These are phyloP conservation scores for Venturia effusa DNA, from an alignment of 2,329 filamentous ascomycete species.

Conservation along the genomic window DNA sequence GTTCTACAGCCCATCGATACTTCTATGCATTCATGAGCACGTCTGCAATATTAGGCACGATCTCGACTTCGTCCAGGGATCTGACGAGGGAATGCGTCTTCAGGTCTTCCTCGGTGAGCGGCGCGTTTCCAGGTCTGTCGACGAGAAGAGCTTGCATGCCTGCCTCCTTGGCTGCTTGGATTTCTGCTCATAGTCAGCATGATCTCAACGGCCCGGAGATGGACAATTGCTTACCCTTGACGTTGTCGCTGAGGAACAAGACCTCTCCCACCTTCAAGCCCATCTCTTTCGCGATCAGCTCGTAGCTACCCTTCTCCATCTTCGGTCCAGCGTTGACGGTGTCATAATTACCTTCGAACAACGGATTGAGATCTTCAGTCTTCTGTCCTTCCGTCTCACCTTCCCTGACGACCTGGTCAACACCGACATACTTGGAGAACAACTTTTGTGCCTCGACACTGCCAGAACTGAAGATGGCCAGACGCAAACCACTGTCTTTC, in stretches of 20 bases:
- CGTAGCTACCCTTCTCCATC: slow-evolving; percentile 55
- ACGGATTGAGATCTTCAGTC: slow-evolving; percentile 32
- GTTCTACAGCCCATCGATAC: too few relatives aligned
- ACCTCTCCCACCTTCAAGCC: slow-evolving; percentile 42
- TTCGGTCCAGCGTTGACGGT: slow-evolving; percentile 73
- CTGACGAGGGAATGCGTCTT: slow-evolving; percentile 7
- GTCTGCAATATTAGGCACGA: slow-evolving; percentile 1
- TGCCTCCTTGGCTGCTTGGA: slow-evolving; percentile 32
- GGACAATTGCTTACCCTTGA: slow-evolving; percentile 37
- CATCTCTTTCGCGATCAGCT: slow-evolving; percentile 46
- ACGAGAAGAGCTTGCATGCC: slow-evolving; percentile 33
- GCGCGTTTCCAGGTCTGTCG: slow-evolving; percentile 59
- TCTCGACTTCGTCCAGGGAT: neutral
- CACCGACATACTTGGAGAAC: slow-evolving; percentile 54
- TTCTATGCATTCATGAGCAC: neutral
- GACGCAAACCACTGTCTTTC: slow-evolving; percentile 41
- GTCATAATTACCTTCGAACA: slow-evolving; percentile 46
- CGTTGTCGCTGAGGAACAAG: slow-evolving; percentile 75
- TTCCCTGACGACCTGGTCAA: neutral
- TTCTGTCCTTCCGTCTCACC: slow-evolving; percentile 17
- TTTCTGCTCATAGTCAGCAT: slow-evolving; percentile 26
- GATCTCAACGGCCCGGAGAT: neutral
- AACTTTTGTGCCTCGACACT: slow-evolving; percentile 73
- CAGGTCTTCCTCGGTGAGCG: slow-evolving; percentile 17
- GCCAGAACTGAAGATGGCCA: slow-evolving; percentile 75